These are phyloP conservation scores for Physaria fendleri DNA, from an alignment of 345 rosid genomes.

Conservation along the genomic window DNA sequence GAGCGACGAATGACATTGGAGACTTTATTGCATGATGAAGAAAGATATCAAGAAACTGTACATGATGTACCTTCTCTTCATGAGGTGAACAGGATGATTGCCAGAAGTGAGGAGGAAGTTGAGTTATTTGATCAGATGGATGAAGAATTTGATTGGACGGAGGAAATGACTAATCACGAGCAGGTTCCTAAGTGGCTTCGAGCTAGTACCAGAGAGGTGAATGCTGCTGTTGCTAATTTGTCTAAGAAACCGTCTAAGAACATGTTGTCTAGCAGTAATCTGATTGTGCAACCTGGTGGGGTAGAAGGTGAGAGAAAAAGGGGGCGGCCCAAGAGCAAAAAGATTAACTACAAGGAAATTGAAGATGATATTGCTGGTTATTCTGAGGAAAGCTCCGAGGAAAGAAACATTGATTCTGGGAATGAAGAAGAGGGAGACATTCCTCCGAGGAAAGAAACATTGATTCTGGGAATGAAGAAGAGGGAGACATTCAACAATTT, in stretches of 20 bases:
- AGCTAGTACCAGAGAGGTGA: conserved; percentile 77
- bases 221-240: conserved; percentile 54
- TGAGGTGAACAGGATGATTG: conserved; percentile 95
- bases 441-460: conserved; percentile 73
- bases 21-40: conserved; percentile 95
- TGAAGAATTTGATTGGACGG: conserved; percentile 90
- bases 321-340: conserved; percentile 83
- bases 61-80: conserved; percentile 97
- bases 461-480: conserved; percentile 80
- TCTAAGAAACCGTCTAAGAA: conserved; percentile 87
- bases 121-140: conserved; percentile 99
- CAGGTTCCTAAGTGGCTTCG: conserved; percentile 99
- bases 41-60: conserved; percentile 96
- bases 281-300: conserved; percentile 49
- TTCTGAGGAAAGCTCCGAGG: conserved; percentile 88
- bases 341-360: conserved; percentile 87
- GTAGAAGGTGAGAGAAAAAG: conserved; percentile 73
- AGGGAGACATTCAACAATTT: conserved; percentile 70
- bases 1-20: conserved; percentile 97
- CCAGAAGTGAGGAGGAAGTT: conserved; percentile 92
- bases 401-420: conserved; percentile 65
- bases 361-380: conserved; percentile 86
- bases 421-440: conserved; percentile 90
- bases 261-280: conserved; percentile 43
- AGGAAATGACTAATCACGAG: conserved; percentile 89